Evolutionary conservation across 2,329 filamentous ascomycete genomes (phyloP).

Genomic region (Keithomyces neogunnii): DNA sequence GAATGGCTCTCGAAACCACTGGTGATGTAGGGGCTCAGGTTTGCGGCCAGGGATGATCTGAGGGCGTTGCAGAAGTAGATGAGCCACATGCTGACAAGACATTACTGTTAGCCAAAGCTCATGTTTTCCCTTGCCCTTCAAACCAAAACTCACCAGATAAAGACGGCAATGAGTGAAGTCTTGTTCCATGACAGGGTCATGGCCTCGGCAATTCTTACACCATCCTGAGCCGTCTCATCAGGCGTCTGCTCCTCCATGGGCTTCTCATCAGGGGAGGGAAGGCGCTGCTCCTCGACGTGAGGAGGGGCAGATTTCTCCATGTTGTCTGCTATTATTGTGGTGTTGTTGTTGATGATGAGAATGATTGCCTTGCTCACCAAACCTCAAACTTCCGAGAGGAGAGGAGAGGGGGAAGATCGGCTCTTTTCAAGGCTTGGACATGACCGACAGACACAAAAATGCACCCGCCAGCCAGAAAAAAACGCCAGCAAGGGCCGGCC

Average conservation of each 20-base stretch:
- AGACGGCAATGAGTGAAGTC: slow-evolving; percentile 3
- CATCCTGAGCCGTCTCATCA: background rate
- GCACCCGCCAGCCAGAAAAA: too few relatives aligned
- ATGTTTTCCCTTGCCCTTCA: too few relatives aligned
- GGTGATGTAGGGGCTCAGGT: slow-evolving; percentile 28
- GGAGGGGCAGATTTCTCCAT: background rate
- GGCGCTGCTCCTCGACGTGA: background rate
- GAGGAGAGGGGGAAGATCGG: too few relatives aligned
- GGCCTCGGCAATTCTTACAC: slow-evolving; percentile 2
- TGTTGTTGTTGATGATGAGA: too few relatives aligned
- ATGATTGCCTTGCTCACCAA: too few relatives aligned
- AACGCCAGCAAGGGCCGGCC: too few relatives aligned
- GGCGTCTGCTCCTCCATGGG: background rate
- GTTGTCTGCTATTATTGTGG: background rate
- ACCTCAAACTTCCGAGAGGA: background rate
- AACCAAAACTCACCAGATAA: slow-evolving; percentile 1
- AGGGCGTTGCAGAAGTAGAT: background rate
- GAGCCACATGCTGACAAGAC: background rate
- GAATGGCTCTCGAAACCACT: slow-evolving; percentile 45
- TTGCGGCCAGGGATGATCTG: background rate
- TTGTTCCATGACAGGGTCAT: slow-evolving; percentile 3
- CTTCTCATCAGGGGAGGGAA: background rate
- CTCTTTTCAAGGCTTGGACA: too few relatives aligned
- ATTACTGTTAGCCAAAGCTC: too few relatives aligned
- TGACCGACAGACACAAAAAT: too few relatives aligned